phyloP scores from a whole-genome alignment of 192 early-diverging fungal species.

The Backusella psychrophila region DNA sequence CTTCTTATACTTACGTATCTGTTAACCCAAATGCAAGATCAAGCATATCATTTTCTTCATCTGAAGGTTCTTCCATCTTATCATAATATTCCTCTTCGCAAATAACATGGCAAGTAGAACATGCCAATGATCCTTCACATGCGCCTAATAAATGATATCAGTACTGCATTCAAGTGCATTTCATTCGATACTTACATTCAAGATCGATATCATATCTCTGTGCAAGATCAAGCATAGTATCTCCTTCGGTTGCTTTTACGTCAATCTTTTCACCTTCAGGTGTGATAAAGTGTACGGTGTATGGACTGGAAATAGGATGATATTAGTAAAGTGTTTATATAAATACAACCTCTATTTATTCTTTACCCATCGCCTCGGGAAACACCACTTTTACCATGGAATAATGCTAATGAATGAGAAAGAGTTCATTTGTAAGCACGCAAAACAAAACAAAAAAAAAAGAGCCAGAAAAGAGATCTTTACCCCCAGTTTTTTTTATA shows the following conservation, averaged over 20 bases:
- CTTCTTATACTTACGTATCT: conserved; percentile 71
- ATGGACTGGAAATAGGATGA: conserved; percentile 19
- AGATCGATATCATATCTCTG: conserved; percentile 90
- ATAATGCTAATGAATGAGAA: conserved; percentile 18
- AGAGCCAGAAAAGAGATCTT: background rate
- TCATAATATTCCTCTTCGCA: conserved; percentile 78
- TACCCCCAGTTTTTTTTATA: background rate
- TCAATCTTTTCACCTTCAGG: conserved; percentile 76
- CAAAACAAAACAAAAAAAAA: background rate
- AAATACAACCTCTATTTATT: background rate
- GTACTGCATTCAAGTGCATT: background rate
- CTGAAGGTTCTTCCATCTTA: conserved; percentile 86
- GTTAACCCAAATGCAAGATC: conserved; percentile 96
- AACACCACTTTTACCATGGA: conserved; percentile 28
- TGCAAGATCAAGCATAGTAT: conserved; percentile 89
- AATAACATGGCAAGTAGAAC: conserved; percentile 95
- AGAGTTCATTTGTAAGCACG: background rate
- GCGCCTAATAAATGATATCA: conserved; percentile 54
- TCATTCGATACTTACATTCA: conserved; percentile 61
- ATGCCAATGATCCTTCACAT: conserved; percentile 93
- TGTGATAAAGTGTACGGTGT: conserved; percentile 81
- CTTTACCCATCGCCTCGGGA: conserved; percentile 31
- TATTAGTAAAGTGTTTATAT: background rate
- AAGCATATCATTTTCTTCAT: conserved; percentile 99
- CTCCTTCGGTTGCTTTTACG: conserved; percentile 79